Evolutionary conservation across 306 rosid species (phyloP), one percentile per base, ranked within the genome.

Genomic region (Cucurbita pepo): DNA sequence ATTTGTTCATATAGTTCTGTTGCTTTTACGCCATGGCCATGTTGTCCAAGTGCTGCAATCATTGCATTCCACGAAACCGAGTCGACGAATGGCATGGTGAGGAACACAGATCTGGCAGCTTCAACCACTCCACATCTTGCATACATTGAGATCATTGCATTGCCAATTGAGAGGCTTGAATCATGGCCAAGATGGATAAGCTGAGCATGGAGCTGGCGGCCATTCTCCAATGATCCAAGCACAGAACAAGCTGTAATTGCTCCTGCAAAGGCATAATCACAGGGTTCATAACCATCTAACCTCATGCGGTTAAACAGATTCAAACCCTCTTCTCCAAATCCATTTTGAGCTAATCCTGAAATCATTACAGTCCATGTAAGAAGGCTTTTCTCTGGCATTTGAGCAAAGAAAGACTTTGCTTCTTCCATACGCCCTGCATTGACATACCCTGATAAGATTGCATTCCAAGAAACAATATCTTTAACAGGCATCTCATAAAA

Each of bases 261-360:
- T 30, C 78, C 78, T 13, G 72, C 78, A 62, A 75, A 75, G 62
- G 78, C 78, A 62, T 75, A 75, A n/a, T 75, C 78, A 62, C 78
- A 75, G 10, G 78, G 78, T 37, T 64, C 52, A 53, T 63, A 54
- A 54, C 73, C 78, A 21, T 18, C 56, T 75, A 51, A 75, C 47
- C 73, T 75, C 78, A 75, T 75, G 53, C 64, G 73, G 10, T 65
- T 75, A 43, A 75, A 75, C 6, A 75, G 21, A 45, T 75, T 75
- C 15, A 75, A 38, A 37, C 64, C 37, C 10, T 64, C 65, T 63
- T 75, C 78, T 41, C 78, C 73, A 38, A n/a, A 64, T 18, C 63
- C 73, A 40, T 75, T 53, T 54, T 75, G 78, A 15, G 78, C 78
- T 65, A 75, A 43, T 6, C 78, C 73, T 21, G 78, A 52, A 50